These are phyloP conservation scores for Xylariaceae sp. DNA, from an alignment of 2,329 filamentous ascomycete genomes.

Conservation along the genomic window DNA sequence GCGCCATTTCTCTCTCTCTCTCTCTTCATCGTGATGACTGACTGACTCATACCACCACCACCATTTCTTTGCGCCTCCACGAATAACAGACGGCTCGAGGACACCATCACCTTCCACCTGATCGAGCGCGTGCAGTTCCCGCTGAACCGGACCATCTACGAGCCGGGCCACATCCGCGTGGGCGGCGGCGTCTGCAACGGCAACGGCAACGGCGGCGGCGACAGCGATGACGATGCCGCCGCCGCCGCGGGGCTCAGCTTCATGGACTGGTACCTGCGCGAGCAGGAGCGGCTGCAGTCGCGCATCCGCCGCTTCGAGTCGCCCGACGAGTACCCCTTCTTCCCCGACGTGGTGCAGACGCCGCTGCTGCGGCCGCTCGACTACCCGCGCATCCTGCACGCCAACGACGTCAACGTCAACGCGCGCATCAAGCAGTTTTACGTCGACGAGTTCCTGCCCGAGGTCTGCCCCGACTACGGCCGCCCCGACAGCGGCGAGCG, in stretches of 20 bases:
- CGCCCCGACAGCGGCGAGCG: slow-evolving; percentile 73
- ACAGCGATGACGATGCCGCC: neutral
- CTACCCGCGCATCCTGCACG: slow-evolving; percentile 82
- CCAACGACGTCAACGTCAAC: slow-evolving; percentile 88
- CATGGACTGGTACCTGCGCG: slow-evolving; percentile 86
- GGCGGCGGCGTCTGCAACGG: slow-evolving; percentile 43
- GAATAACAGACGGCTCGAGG: slow-evolving; percentile 79
- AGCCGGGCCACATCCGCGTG: slow-evolving; percentile 69
- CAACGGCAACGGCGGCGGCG: too few species aligned
- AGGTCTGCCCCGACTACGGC: slow-evolving; percentile 71
- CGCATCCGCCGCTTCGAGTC: slow-evolving; percentile 91
- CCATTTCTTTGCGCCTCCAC: neutral
- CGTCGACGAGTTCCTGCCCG: slow-evolving; percentile 72
- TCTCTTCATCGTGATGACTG: too few species aligned
- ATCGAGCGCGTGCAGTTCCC: slow-evolving; percentile 98
- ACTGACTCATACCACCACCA: slow-evolving; percentile 4
- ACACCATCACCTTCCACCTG: slow-evolving; percentile 94
- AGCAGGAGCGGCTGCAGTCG: slow-evolving; percentile 87
- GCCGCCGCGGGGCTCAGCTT: slow-evolving; percentile 53
- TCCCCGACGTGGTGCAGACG: slow-evolving; percentile 68
- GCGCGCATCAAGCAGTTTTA: slow-evolving; percentile 79
- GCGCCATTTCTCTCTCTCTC: too few species aligned
- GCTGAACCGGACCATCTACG: slow-evolving; percentile 81
- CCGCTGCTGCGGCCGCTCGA: slow-evolving; percentile 81
- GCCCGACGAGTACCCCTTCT: slow-evolving; percentile 97